Evolutionary conservation across 2,329 filamentous ascomycete genomes (phyloP), one percentile per base, ranked within the genome.

Genomic region (Aspergillus sp.): DNA sequence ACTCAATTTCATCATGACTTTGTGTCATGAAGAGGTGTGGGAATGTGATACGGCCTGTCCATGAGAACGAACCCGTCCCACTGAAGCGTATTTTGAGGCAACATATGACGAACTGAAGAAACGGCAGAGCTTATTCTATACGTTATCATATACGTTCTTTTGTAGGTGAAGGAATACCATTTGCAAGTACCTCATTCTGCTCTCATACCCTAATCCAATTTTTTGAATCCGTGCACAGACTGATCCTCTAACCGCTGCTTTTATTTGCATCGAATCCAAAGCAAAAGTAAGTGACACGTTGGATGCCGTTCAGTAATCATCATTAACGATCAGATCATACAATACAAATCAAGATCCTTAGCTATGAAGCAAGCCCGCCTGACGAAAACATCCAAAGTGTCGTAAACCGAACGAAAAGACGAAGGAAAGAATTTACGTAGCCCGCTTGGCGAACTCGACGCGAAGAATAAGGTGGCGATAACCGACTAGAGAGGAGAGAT

Each of bases 391-490:
- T 60, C 59, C 60, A 64, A 66, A 59, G 63, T 63, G 63, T 65
- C 63, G 62, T 67, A 57, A 66, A 63, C 59, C 41, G 38, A 47
- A 57, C 21, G 45, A 61, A 60, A 62, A 47, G 32, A 42, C 13
- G 20, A 31, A 38, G 31, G 31, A n/a, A 48, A 40, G 29, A 49
- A 45, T 67, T 60, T 71, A 71, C 64, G 72, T 64, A 58, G 73
- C 62, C 57, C 76, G 70, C 71, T 79, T 80, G 50, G 77, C 77
- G 63, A 80, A 80, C 64, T 80, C 77, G 59, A 80, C 77, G 56
- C 76, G 76, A 48, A 80, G 69, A 63, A 80, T 80, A 61, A 80
- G 70, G 68, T 79, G 77, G 59, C 76, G 76, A 64, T 79, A 80
- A 66, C 77, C 77, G 67, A 77, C 75, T 78, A 55, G 32, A 56